Evolutionary conservation across 202 grass and related monocot species (phyloP), one percentile per base, ranked within the genome.

Genomic region (Bolboschoenoplectus hybrid): DNA sequence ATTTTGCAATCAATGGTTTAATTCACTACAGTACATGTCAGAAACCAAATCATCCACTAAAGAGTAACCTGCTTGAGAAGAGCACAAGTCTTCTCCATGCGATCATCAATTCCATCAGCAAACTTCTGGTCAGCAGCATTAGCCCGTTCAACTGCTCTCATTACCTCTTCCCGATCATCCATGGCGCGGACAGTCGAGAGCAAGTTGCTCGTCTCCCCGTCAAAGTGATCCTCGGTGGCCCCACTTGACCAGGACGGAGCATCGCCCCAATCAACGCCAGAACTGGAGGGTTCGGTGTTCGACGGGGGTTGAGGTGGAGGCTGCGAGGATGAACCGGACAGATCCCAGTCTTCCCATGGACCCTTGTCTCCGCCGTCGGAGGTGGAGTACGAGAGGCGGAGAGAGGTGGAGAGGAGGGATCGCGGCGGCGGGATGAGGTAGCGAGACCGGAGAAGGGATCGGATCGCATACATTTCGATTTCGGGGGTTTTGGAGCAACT

Each of bases 141-240:
- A 56, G 89, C 85, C 34, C 60, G 66, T 45, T 94, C 83, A 77
- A 91, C 4, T 2, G 67, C 71, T 82, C 82, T 80, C 43, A 90
- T 7, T 19, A 96, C 73, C 4, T 84, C 85, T 1, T 99, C 97
- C 75, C 85, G 81, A 3, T 91, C 89, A 70, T 94, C 93, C 90
- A 92, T 92, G 65, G 86, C n/a, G 16, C 90, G 90, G 36, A 85
- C 88, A 50, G 85, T 66, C 46, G 52, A 82, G 50, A 89, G 84
- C 10, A 90, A 79, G 63, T 91, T 70, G 61, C 74, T 58, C 50
- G 85, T 87, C 45, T 85, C 87, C 6, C 95, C 95, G n/a, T 98
- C 93, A 82, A 98, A 96, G 82, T 98, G 97, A 46, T 95, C 97
- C 93, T 89, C 94, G 41, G 97, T 94, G 80, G 91, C 64, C 20